Evolutionary conservation across 225 moss, liverwort and hornwort genomes (phyloP).

Genomic region (Polytrichum commune): DNA sequence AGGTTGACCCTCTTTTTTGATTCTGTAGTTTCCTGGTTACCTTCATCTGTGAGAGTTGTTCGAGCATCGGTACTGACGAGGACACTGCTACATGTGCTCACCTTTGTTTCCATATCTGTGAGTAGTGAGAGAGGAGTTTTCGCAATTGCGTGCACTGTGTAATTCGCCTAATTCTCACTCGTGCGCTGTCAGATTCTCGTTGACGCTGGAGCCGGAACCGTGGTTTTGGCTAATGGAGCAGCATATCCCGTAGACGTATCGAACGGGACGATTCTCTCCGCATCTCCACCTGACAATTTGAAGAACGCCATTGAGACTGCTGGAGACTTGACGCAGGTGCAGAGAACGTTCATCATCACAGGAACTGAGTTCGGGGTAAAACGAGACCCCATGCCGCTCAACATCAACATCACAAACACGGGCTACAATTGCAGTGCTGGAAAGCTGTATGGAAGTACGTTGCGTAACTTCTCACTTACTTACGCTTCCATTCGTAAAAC

Average conservation of each 20-base stretch:
- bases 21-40: too few species aligned
- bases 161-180: too few species aligned
- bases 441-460: constrained; percentile 54
- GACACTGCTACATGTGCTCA: too few species aligned
- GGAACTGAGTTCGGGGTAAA: constrained; percentile 83
- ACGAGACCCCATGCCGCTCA: constrained; percentile 56
- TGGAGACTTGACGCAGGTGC: constrained; percentile 57
- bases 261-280: constrained; percentile 58
- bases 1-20: too few species aligned
- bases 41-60: too few species aligned
- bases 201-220: constrained; percentile 24
- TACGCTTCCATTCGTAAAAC: too few species aligned
- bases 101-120: too few species aligned
- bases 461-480: too few species aligned
- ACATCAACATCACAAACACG: constrained; percentile 40
- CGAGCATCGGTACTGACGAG: too few species aligned
- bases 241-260: constrained; percentile 50
- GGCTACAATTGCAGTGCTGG: constrained; percentile 68
- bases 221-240: constrained; percentile 35
- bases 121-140: too few species aligned
- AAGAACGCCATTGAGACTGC: constrained; percentile 85
- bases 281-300: constrained; percentile 40
- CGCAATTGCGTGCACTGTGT: too few species aligned
- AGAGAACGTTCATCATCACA: constrained; percentile 43
- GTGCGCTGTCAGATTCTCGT: constrained; percentile 43